Evolutionary conservation across 257 asterid genomes (phyloP).

Genomic region (Plantago ovata): DNA sequence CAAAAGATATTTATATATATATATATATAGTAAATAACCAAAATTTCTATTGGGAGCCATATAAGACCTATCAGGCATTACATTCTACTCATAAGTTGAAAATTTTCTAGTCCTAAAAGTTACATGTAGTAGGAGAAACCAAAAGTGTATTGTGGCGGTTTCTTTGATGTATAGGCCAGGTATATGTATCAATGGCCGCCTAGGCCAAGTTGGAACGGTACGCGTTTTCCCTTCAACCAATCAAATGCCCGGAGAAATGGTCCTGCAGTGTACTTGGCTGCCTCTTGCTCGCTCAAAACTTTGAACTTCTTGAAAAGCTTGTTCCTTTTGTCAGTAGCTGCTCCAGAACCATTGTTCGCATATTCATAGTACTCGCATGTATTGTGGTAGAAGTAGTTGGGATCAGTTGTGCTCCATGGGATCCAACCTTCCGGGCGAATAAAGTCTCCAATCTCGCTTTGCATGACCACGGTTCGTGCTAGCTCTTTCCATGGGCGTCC

Average conservation of each 20-base stretch:
- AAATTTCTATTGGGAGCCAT: no score
- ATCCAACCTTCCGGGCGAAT: slow-evolving; percentile 34
- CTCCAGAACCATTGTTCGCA: slow-evolving; percentile 38
- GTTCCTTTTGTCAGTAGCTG: slow-evolving; percentile 19
- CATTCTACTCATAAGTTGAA: no score
- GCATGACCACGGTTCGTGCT: slow-evolving; percentile 29
- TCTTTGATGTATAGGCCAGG: no score
- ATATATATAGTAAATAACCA: no score
- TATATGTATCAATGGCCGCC: no score
- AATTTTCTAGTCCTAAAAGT: no score
- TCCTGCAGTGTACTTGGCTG: slow-evolving; percentile 18
- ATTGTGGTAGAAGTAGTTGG: slow-evolving; percentile 9
- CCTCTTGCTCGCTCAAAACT: slow-evolving; percentile 24
- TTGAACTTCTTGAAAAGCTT: slow-evolving; percentile 1
- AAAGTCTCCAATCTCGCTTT: slow-evolving; percentile 33
- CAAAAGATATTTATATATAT: no score
- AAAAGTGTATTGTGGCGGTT: no score
- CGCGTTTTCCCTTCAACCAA: slow-evolving; percentile 29
- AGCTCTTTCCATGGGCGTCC: slow-evolving; percentile 37
- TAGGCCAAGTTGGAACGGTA: slow-evolving; percentile 29
- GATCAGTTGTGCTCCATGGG: slow-evolving; percentile 19
- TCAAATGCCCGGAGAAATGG: slow-evolving; percentile 19
- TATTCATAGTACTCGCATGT: slow-evolving; percentile 25
- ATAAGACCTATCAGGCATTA: no score
- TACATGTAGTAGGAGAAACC: no score